A percentile compares a stretch with the other conserved stretches of the same genome.
phyloP scores from a whole-genome alignment of 108 stramenopile species.

The Mayamaea pseudoterrestris region DNA sequence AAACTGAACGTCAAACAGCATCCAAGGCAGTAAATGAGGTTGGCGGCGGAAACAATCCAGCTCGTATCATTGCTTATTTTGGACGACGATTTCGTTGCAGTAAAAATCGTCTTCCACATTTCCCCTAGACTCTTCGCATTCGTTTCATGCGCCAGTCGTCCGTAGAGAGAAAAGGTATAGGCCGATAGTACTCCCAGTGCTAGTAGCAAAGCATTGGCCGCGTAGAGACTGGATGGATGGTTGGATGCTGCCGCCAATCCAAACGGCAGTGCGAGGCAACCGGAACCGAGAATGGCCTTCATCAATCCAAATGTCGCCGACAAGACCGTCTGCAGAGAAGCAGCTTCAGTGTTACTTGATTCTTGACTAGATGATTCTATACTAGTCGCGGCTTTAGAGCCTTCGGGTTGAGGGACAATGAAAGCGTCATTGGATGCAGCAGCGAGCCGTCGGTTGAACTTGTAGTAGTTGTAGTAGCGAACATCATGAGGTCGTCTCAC shows the following conservation, averaged over 20 bases:
- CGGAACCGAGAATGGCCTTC: conserved; percentile 82
- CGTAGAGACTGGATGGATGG: conserved; percentile 30
- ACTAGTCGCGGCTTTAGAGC: too few relatives aligned
- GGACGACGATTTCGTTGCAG: conserved; percentile 38
- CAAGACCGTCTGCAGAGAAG: conserved; percentile 11
- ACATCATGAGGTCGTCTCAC: too few relatives aligned
- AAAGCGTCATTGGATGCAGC: too few relatives aligned
- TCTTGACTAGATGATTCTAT: too few relatives aligned
- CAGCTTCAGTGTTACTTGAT: too few relatives aligned
- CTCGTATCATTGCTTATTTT: too few relatives aligned
- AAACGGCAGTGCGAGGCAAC: conserved; percentile 70
- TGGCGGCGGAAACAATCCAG: conserved; percentile 57
- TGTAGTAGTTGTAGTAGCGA: too few relatives aligned
- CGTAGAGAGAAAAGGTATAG: conserved; percentile 78
- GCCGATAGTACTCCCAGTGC: conserved; percentile 66
- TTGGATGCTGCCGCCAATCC: conserved; percentile 63
- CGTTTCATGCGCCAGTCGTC: conserved; percentile 31
- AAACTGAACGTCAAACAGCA: conserved; percentile 73
- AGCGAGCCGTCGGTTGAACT: too few relatives aligned
- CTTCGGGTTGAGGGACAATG: too few relatives aligned
- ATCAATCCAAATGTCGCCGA: conserved; percentile 75
- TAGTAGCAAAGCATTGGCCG: conserved; percentile 47
- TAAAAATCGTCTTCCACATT: conserved; percentile 72
- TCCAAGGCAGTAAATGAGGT: conserved; percentile 61
- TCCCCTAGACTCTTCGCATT: conserved; percentile 48